Base-by-base conservation (phyloP, 768 basidiomycete species). In the Zangia roseola region DNA sequence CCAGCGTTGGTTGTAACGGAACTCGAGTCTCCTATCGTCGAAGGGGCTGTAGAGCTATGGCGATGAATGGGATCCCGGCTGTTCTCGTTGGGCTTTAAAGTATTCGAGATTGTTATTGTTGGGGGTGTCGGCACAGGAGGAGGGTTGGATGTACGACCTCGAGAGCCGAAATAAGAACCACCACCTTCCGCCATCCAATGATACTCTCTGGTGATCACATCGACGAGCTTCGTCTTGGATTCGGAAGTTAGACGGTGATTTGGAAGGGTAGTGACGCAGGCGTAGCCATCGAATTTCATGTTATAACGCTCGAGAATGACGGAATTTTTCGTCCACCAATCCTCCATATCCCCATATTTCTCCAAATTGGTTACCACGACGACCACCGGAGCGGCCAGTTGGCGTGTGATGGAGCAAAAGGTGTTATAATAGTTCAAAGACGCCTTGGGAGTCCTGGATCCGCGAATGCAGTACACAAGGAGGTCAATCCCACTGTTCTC, bases 331-430 rank as follows among this genome's bases (percentile, higher is more conserved):
- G 8, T 19, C 70, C 68, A 69, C 68, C 70, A 69, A 17, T 26
- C 40, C 6, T 61, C 70, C 68, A 61, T 68, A 23, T 39, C 13
- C 0, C 4, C 16, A 26, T 57, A 57, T 30, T 37, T 54, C 54
- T 74, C 74, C 7, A 73, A 54, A 6, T 68, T 62, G 2, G 71
- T 74, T 3, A 74, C 57, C 13, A 69, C 60, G n/a, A 75, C 24
- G 7, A 65, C 61, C 6, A 71, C 65, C 2, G 74, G 75, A 16
- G 71, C 74, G 23, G 53, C 50, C 28, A 61, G 45, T 19, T 49
- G 61, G 40, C 74, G 76, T 14, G 74, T 67, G 37, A 66, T 62
- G n/a, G 63, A 51, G 24, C 64, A 62, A 52, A 74, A 68, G 6
- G 60, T 50, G 10, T 57, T 47, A 53, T 72, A 76, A 49, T 70